Evolutionary conservation across 441 rosid genomes (phyloP), one percentile per base, ranked within the genome.

Genomic region (Aleurites moluccanus): DNA sequence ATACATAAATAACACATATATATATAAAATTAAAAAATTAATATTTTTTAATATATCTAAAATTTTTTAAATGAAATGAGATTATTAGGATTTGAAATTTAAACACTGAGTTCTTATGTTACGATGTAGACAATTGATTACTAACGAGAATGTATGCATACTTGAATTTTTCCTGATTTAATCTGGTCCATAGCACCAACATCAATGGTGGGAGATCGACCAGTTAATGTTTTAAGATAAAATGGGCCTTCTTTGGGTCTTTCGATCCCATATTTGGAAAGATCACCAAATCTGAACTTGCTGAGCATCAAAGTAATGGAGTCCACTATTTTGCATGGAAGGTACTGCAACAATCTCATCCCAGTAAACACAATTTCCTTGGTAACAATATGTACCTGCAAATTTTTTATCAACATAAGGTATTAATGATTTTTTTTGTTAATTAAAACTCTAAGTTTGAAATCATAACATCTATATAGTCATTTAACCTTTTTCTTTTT

Each of bases 141-240:
- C 6, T 38, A 38, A 38, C 6, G 6, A 38, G 40, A 13, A 67
- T 0, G 7, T 35, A n/a, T 40, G 42, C 27, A 18, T 50, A 81
- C 87, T 69, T 66, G 28, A 23, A 88, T 73, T 62, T 82, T 73
- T 25, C 85, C 83, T 5, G 74, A 28, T 69, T 73, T 78, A 3
- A 87, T 84, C 67, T 69, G 75, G 2, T 56, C 42, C 4, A 83
- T 21, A 67, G 85, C 73, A 0, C 94, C 92, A 3, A 88, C 92
- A 65, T 90, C 89, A 10, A 90, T 88, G 6, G 85, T 87, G 0
- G 90, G 83, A 9, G 88, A 68, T 61, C 84, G 67, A 18, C 92
- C 89, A 20, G 82, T 83, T 16, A 10, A 2, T 20, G 20, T 11
- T 64, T 86, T 88, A 7, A 66, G 50, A 55, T 68, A 23, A 79